These are phyloP conservation scores for Trifolium subterraneum DNA, from an alignment of 306 rosid genomes.

Conservation along the genomic window DNA sequence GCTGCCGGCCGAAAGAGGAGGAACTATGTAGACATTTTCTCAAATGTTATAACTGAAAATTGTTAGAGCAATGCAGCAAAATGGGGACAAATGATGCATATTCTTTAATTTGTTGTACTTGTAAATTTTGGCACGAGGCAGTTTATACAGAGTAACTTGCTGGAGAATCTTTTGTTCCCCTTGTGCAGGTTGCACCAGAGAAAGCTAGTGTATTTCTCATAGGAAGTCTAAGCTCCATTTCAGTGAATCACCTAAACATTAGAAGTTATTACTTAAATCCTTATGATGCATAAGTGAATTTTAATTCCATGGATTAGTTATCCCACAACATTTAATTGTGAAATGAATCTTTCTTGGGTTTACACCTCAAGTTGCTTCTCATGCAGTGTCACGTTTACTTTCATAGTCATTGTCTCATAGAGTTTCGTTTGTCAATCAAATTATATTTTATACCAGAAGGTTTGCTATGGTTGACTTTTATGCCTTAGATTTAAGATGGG, in stretches of 20 bases:
- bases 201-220: constrained; percentile 29
- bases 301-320: neutral
- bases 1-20: constrained; percentile 32
- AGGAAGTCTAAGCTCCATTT: constrained; percentile 31
- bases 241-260: constrained; percentile 13
- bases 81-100: constrained; percentile 46
- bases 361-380: neutral
- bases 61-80: constrained; percentile 41
- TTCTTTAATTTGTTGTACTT: constrained; percentile 60
- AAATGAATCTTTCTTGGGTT: neutral
- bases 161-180: constrained; percentile 34
- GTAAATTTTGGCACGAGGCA: constrained; percentile 50
- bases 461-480: neutral
- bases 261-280: constrained; percentile 1
- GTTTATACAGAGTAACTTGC: constrained; percentile 34
- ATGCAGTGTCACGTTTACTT: neutral
- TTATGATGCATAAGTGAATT: constrained; percentile 3
- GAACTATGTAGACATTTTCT: constrained; percentile 39
- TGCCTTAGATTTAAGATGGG: neutral
- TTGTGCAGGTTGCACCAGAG: constrained; percentile 36
- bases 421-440: neutral
- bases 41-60: constrained; percentile 42
- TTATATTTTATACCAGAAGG: neutral
- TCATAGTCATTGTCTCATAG: neutral
- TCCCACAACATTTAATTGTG: neutral